Evolutionary conservation across 164 flowering plant genomes (phyloP).

Genomic region (Litsea cubeba): DNA sequence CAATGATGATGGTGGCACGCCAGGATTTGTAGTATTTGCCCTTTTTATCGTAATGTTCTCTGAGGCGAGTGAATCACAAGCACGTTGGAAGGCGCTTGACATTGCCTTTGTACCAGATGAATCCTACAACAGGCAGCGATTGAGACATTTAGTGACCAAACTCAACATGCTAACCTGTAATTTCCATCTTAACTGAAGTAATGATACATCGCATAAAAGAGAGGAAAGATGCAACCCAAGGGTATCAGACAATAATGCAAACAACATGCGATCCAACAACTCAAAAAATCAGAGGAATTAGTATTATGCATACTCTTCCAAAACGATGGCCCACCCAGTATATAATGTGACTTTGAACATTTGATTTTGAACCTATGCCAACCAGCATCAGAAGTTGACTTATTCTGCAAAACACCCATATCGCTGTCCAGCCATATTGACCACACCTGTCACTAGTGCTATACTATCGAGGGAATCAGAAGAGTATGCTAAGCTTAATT

Average conservation of each 20-base stretch:
- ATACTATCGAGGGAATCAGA: no score
- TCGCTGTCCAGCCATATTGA: no score
- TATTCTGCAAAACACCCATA: no score
- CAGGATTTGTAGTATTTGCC: constrained; percentile 78
- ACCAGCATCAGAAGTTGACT: no score
- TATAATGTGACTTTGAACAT: no score
- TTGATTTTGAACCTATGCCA: no score
- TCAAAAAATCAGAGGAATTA: no score
- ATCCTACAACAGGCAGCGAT: constrained; percentile 32
- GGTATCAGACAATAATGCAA: background rate
- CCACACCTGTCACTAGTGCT: no score
- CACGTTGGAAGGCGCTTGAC: constrained; percentile 50
- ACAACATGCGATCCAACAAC: no score
- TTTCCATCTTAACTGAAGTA: background rate
- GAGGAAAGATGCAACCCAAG: background rate
- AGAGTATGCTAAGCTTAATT: no score
- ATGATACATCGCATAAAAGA: background rate
- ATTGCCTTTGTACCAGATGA: constrained; percentile 45
- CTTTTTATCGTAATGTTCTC: constrained; percentile 39
- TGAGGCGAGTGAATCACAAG: constrained; percentile 51
- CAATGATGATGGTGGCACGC: constrained; percentile 94
- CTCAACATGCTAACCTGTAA: background rate
- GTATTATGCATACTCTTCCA: no score
- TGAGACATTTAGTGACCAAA: constrained; percentile 2
- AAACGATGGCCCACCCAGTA: no score